These are phyloP conservation scores for Lagenaria siceraria DNA, from an alignment of 306 rosid genomes.

Conservation along the genomic window DNA sequence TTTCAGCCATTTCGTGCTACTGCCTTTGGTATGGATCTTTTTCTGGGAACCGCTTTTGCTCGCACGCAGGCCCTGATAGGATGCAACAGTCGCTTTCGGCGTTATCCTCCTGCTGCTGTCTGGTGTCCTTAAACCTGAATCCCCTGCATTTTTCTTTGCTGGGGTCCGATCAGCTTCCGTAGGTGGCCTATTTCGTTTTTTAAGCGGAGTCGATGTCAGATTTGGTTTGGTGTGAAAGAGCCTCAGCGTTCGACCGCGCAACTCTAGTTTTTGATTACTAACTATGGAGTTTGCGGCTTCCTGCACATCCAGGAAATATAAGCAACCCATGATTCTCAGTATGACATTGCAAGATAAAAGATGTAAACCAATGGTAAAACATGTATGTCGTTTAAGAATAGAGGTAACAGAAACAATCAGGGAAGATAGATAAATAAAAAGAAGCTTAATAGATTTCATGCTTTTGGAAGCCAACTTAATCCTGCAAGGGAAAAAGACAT, in stretches of 20 bases:
- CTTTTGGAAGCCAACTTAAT: not conserved
- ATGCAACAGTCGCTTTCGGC: slow-evolving; percentile 10
- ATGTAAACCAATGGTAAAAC: not conserved
- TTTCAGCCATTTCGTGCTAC: slow-evolving; percentile 1
- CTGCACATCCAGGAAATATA: slow-evolving; percentile 23
- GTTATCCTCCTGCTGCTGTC: slow-evolving; percentile 10
- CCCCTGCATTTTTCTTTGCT: slow-evolving; percentile 27
- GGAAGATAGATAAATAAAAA: not conserved
- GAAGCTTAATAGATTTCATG: not conserved
- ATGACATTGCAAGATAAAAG: not conserved
- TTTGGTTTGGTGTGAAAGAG: slow-evolving; percentile 41
- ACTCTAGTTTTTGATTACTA: slow-evolving; percentile 51
- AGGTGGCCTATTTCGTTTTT: slow-evolving; percentile 30
- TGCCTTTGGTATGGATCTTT: slow-evolving; percentile 2
- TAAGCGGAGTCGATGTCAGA: slow-evolving; percentile 24
- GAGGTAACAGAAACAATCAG: not conserved
- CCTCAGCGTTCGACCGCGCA: slow-evolving; percentile 63
- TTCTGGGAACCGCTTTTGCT: slow-evolving; percentile 41
- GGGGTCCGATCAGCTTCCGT: slow-evolving; percentile 24
- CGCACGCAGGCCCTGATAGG: slow-evolving; percentile 83
- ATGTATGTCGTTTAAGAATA: not conserved
- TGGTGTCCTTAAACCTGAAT: not conserved
- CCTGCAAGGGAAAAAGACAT: not conserved
- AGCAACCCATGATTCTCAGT: not conserved
- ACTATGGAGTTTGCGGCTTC: slow-evolving; percentile 57